phyloP scores from a whole-genome alignment of 73 alveolate genomes.

The Symbiodinium natans region DNA sequence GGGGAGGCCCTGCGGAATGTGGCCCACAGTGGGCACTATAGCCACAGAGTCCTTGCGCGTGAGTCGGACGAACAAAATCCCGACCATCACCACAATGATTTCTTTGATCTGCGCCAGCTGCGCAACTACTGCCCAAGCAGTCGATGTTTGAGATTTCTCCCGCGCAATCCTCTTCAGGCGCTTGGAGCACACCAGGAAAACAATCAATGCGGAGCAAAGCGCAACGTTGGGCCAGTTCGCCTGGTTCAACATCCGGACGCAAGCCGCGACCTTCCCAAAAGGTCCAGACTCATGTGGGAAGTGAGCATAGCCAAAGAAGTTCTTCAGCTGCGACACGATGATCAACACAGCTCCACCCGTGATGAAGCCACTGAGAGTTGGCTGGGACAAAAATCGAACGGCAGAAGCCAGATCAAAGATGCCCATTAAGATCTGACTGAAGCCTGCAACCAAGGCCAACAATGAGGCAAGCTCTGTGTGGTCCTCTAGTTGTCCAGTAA shows the following conservation, averaged over 20 bases:
- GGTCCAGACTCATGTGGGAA: conserved; percentile 48
- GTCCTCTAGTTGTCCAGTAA: too few species aligned
- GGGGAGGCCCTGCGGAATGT: conserved; percentile 56
- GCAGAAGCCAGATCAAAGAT: conserved; percentile 52
- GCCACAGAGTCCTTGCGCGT: conserved; percentile 12
- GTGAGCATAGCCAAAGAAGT: conserved; percentile 26
- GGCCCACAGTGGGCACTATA: conserved; percentile 49
- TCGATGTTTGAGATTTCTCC: not conserved
- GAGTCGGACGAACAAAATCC: conserved; percentile 23
- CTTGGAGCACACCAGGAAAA: conserved; percentile 22
- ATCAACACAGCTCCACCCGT: conserved; percentile 80
- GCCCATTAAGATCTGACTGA: conserved; percentile 51
- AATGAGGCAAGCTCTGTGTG: conserved; percentile 59
- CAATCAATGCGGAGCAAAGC: conserved; percentile 9
- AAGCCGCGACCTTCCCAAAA: conserved; percentile 52
- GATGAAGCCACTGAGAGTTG: conserved; percentile 57
- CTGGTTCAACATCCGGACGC: conserved; percentile 5
- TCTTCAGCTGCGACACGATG: not conserved
- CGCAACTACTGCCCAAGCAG: not conserved
- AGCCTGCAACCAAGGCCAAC: conserved; percentile 54
- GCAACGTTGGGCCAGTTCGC: conserved; percentile 51
- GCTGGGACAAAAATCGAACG: conserved; percentile 60
- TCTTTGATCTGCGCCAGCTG: conserved; percentile 20
- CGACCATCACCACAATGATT: conserved; percentile 33
- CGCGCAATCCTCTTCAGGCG: conserved; percentile 31